A percentile compares a stretch with the other conserved stretches of the same genome.
Conservation (phyloP, 305 asterid species). For the Coffea humblotiana region DNA sequence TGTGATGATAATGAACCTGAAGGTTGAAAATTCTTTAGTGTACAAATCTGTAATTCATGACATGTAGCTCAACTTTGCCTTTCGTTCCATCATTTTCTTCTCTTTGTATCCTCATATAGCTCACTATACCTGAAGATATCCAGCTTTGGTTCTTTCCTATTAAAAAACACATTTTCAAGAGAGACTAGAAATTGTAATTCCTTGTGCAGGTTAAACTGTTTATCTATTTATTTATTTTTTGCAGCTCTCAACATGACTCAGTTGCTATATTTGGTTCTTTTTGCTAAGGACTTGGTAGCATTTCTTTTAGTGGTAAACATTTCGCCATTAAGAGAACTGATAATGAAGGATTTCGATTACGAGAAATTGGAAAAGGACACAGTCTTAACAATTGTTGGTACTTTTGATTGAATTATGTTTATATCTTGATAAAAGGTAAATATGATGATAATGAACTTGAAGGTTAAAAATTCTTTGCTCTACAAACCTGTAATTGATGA, state of each 20-base stretch:
- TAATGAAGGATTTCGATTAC: conserved; percentile 82
- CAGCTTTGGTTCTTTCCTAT: no score
- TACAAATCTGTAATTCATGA: no score
- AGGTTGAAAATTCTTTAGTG: no score
- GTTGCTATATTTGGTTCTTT: conserved; percentile 76
- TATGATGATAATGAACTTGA: no score
- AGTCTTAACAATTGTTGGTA: conserved; percentile 81
- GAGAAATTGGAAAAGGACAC: conserved; percentile 89
- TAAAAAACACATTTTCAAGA: conserved; percentile 22
- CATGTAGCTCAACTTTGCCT: no score
- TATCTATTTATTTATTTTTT: no score
- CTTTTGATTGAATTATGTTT: no score
- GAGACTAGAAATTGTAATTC: conserved; percentile 10
- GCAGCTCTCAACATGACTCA: conserved; percentile 77
- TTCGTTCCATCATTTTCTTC: no score
- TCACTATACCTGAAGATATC: background rate
- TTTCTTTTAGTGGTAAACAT: conserved; percentile 84
- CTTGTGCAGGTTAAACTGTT: conserved; percentile 6
- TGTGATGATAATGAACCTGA: no score
- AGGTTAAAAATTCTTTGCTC: no score
- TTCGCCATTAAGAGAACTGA: conserved; percentile 84
- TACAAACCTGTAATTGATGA: no score
- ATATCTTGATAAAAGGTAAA: no score
- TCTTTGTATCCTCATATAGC: conserved; percentile 16
- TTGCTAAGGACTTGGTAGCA: conserved; percentile 74